Percentiles rank a stretch among this genome's conserved stretches.
Conservation (phyloP, 1,284 basidiomycete genomes). For the Austroboletus rostrupii region DNA sequence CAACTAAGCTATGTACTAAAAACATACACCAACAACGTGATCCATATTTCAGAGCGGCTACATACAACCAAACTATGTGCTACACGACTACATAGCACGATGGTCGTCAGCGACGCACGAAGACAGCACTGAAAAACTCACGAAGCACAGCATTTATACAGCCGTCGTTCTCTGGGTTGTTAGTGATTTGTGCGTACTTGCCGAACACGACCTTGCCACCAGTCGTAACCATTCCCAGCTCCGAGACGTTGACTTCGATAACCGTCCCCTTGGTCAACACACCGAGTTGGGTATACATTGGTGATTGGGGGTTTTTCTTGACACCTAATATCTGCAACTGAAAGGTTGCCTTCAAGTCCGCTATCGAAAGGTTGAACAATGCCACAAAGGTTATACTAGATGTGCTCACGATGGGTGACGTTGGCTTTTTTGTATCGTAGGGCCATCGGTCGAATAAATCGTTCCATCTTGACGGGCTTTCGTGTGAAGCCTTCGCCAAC, state of each 20-base stretch:
- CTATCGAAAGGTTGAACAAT: slow-evolving; percentile 37
- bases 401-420: slow-evolving; percentile 91
- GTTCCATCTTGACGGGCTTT: slow-evolving; percentile 98
- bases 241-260: slow-evolving; percentile 97
- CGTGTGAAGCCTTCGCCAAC: slow-evolving; percentile 98
- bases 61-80: neutral
- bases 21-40: slow-evolving; percentile 19
- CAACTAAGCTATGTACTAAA: slow-evolving; percentile 18
- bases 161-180: slow-evolving; percentile 96
- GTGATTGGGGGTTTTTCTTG: slow-evolving; percentile 99
- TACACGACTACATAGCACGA: slow-evolving; percentile 21
- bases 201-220: slow-evolving; percentile 92
- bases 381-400: neutral
- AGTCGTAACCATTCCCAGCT: slow-evolving; percentile 97
- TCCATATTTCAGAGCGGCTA: too few species aligned
- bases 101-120: slow-evolving; percentile 5
- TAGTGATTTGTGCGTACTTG: slow-evolving; percentile 96
- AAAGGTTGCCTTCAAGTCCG: slow-evolving; percentile 97
- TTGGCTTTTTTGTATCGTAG: slow-evolving; percentile 98
- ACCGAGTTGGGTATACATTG: slow-evolving; percentile 93
- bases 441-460: slow-evolving; percentile 97
- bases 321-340: slow-evolving; percentile 97
- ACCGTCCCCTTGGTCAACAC: slow-evolving; percentile 99
- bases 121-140: slow-evolving; percentile 36
- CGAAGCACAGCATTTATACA: slow-evolving; percentile 91